These are phyloP conservation scores for Hypoxylon sp. DNA, from an alignment of 2,329 filamentous ascomycete species.

Conservation along the genomic window DNA sequence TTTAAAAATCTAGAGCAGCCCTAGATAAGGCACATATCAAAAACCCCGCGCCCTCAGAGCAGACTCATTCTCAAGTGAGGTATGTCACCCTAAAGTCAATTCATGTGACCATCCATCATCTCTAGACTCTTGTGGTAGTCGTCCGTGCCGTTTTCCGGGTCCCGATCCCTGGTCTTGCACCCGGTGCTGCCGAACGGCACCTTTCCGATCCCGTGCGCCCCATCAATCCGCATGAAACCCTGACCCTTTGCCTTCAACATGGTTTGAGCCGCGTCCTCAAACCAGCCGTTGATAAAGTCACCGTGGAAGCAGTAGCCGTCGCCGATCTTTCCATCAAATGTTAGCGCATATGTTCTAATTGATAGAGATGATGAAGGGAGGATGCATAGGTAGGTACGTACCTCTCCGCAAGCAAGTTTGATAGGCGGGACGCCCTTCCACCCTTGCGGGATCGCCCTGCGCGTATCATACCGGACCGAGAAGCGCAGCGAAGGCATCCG, in stretches of 20 bases:
- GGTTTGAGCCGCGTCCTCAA: conserved; percentile 58
- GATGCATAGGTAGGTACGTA: conserved; percentile 27
- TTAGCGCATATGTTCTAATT: not conserved
- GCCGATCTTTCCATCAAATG: conserved; percentile 30
- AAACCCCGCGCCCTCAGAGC: not conserved
- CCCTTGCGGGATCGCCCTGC: conserved; percentile 57
- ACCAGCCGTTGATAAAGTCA: conserved; percentile 65
- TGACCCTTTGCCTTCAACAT: conserved; percentile 58
- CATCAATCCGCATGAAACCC: conserved; percentile 55
- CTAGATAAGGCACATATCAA: not conserved
- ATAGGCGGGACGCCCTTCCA: conserved; percentile 64
- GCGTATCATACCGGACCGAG: conserved; percentile 54
- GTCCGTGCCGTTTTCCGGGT: conserved; percentile 24
- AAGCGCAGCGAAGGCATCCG: conserved; percentile 64
- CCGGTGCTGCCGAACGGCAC: conserved; percentile 39
- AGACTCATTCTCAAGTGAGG: not conserved
- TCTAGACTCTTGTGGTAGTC: conserved; percentile 32
- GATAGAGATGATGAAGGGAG: not conserved
- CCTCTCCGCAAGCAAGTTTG: conserved; percentile 59
- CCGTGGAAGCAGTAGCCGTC: conserved; percentile 60
- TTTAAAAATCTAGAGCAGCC: not conserved
- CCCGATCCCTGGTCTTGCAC: conserved; percentile 27
- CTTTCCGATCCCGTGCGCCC: conserved; percentile 52
- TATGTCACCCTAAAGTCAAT: conserved; percentile 11
- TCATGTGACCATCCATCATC: conserved; percentile 29